Base-by-base conservation (phyloP, 1,284 basidiomycete genomes). In the Cronartium quercuum region DNA sequence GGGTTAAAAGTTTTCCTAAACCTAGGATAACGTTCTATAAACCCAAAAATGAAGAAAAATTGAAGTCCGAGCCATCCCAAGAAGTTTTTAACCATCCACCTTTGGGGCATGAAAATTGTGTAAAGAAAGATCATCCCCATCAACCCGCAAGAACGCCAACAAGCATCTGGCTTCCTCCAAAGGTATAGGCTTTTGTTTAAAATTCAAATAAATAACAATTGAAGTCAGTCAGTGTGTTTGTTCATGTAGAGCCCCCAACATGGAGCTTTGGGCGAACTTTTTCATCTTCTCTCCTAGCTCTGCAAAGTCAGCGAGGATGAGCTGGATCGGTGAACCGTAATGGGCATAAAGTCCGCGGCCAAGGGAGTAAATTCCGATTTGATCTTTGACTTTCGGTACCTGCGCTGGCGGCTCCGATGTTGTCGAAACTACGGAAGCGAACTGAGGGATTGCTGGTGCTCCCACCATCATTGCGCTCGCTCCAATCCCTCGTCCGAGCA, bases 61-160 rank as follows among this genome's bases (percentile, higher is more conserved):
- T 67, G 55, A 35, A 75, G 47, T n/a, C 73, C 73, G 9, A 75
- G 42, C 65, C 66, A 75, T 58, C 57, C 73, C 38, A 75, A 51
- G 38, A 75, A 68, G 42, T 62, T 61, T 40, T 75, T 75, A 2
- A 75, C 12, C 40, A 75, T 7, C 73, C 73, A 75, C 57, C 68
- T 75, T 57, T 68, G 73, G 24, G 73, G 57, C 35, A 75, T 63
- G 5, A 13, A 12, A 6, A 63, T 35, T 34, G 57, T 68, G 57
- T 75, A 75, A 7, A 68, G 9, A 7, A 75, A 47, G 7, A 75
- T 42, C n/a, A 58, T 41, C 34, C 35, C 37, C 18, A 75, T 29
- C 57, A 60, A 61, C 2, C 67, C 40, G 24, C 38, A 62, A 6
- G 73, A 62, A 21, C 40, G 44, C 44, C 57, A 40, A 57, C 73